Conservation (phyloP, 2,329 filamentous ascomycete genomes). For the Fusarium albidum region DNA sequence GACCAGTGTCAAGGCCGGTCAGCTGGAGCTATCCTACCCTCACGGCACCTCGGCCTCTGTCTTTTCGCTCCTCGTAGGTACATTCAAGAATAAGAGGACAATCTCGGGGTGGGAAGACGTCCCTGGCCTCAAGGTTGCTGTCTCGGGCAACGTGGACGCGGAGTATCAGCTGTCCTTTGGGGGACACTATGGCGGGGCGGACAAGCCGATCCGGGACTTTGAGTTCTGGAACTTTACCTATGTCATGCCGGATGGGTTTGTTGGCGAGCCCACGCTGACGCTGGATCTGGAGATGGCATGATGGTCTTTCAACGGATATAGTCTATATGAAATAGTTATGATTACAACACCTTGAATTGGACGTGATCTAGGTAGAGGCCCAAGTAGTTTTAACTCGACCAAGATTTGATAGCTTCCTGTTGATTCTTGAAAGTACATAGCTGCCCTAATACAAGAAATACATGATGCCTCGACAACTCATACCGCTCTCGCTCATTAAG, state of each 20-base stretch:
- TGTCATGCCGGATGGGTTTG: conserved; percentile 44
- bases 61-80: conserved; percentile 60
- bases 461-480: no score
- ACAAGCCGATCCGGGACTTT: conserved; percentile 47
- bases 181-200: conserved; percentile 48
- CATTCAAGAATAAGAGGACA: conserved; percentile 53
- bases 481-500: no score
- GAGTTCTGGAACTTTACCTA: conserved; percentile 58
- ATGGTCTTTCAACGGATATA: no score
- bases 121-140: conserved; percentile 54
- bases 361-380: no score
- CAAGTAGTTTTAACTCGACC: no score
- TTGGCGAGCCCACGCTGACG: conserved; percentile 7
- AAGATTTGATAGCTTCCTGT: no score
- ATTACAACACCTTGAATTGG: no score
- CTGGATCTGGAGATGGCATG: conserved; percentile 10
- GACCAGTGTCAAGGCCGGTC: conserved; percentile 16
- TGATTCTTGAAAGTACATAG: no score
- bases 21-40: conserved; percentile 62
- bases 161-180: conserved; percentile 53
- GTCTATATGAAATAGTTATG: no score
- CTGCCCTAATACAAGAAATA: no score
- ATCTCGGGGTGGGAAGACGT: conserved; percentile 57
- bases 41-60: conserved; percentile 56
- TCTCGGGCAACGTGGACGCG: conserved; percentile 54